Base-by-base conservation (phyloP, 2,329 filamentous ascomycete species). In the Claviceps africana region DNA sequence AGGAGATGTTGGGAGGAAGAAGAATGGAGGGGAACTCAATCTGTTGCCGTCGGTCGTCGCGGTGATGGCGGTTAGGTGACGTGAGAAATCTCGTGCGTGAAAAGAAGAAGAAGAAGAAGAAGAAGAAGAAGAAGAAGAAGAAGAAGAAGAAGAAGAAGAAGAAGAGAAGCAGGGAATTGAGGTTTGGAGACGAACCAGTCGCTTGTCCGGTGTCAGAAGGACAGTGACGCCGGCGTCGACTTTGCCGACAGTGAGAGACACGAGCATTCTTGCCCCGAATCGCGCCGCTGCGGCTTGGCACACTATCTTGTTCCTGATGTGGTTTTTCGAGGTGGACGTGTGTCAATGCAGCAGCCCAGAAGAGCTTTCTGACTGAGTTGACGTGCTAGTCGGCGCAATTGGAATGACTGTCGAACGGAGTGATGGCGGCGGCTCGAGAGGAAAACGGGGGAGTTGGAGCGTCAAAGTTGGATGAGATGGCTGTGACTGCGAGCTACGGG, bases 1-100 rank as follows among this genome's bases (percentile, higher is more conserved):
- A 95, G 56, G 88, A 84, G 69, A 98, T 98, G 67, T 95, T 90
- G 56, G 87, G 86, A 1, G 93, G 93, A 17, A 98, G 83, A 48
- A 98, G 86, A 59, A 98, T 95, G 47, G 93, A 97, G 37, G 93
- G 93, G 65, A 98, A 98, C 67, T 98, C 93, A 67, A 98, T 97
- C 91, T 97, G 67, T 11, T 17, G 15, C n/a, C 19, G 39, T 30
- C 3, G 25, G 11, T 21, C n/a, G n/a, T 31, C 33, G 19, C 10
- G 30, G n/a, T 17, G 19, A n/a, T 30, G 22, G 19, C 6, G 33
- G 30, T 37, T n/a, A 28, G 39, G 4, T 17, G 13, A 17, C 13
- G 33, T 37, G 33, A 4, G 2, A 11, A 37, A 37, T 37, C n/a
- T n/a, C n/a, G n/a, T n/a, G n/a, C n/a, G n/a, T n/a, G n/a, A n/a